Evolutionary conservation across 352 stramenopile species (phyloP), one percentile per base, ranked within the genome.

Genomic region (Pythium sp.): DNA sequence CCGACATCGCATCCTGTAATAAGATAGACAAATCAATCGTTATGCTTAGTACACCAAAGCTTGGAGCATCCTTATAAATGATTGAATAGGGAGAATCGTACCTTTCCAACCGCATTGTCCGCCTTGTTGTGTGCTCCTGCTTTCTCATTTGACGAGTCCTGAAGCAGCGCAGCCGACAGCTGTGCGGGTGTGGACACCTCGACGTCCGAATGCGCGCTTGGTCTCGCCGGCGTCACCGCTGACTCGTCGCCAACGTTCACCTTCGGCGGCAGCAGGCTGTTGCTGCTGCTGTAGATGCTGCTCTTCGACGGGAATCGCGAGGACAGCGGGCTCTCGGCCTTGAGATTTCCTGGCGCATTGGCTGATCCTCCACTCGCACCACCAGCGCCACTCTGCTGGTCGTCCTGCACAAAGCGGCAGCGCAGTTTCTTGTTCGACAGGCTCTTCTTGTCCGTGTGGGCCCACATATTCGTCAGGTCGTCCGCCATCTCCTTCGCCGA

Each of bases 371-470:
- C 32, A 0, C 28, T 49, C 20, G 58, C 38, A n/a, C 26, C 24
- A 41, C 58, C 26, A 26, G 38, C 26, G 36, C 36, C n/a, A 30
- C 15, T 51, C 28, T 64, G 22, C 6, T 82, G 72, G 4, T 77
- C 72, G 43, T 86, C 79, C 67, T 94, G 81, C 43, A 87, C 71
- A 69, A 96, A 96, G 26, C 86, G 87, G 68, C 89, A 96, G 64
- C 89, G 87, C 56, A 96, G 73, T 66, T 96, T 96, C 81, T 96
- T 96, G 75, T 96, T 96, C 53, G 82, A 81, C 22, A 95, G 70
- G 58, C 78, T 81, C 51, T 82, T 82, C 72, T 94, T 94, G 69
- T 95, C 86, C 28, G 87, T 90, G 54, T 80, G 74, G 3, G 84
- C 78, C 89, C 87, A 95, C 83, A 96, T 93, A 67, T 89, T 86